phyloP scores from a whole-genome alignment of 495 filamentous ascomycete genomes.

The Aspergillus carlsbadensis region DNA sequence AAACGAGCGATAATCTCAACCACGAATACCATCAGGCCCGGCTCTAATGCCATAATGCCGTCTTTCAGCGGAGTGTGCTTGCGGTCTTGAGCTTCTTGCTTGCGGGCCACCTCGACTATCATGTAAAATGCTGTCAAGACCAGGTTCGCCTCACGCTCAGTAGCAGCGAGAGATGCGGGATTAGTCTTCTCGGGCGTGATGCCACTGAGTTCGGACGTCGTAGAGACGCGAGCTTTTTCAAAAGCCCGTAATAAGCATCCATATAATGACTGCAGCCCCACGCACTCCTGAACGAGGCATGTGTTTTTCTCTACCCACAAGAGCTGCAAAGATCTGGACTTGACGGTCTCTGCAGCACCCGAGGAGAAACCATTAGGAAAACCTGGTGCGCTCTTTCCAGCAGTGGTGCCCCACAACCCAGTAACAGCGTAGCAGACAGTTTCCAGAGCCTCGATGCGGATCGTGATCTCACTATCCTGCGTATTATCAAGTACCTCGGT shows the following conservation, averaged over 20 bases:
- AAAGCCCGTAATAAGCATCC: constrained; percentile 58
- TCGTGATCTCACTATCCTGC: constrained; percentile 49
- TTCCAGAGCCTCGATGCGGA: constrained; percentile 65
- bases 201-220: constrained; percentile 30
- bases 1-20: constrained; percentile 72
- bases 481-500: constrained; percentile 38
- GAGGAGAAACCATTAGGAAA: constrained; percentile 27
- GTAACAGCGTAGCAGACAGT: constrained; percentile 74
- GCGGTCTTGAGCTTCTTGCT: constrained; percentile 32
- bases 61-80: constrained; percentile 34
- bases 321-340: constrained; percentile 59
- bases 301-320: constrained; percentile 67
- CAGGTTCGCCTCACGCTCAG: constrained; percentile 49
- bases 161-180: constrained; percentile 34
- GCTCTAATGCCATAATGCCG: constrained; percentile 52
- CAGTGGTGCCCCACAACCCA: constrained; percentile 76
- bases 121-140: constrained; percentile 69
- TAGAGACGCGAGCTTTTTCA: constrained; percentile 42
- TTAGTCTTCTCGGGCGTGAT: constrained; percentile 31
- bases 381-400: constrained; percentile 42
- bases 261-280: constrained; percentile 59
- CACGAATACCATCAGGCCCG: constrained; percentile 68
- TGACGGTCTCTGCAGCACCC: constrained; percentile 36
- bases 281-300: constrained; percentile 55
- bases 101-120: constrained; percentile 64